A percentile compares a stretch with the other conserved stretches of the same genome.
phyloP scores from a whole-genome alignment of 371 early-diverging fungal genomes.

The Mortierella polycephala region DNA sequence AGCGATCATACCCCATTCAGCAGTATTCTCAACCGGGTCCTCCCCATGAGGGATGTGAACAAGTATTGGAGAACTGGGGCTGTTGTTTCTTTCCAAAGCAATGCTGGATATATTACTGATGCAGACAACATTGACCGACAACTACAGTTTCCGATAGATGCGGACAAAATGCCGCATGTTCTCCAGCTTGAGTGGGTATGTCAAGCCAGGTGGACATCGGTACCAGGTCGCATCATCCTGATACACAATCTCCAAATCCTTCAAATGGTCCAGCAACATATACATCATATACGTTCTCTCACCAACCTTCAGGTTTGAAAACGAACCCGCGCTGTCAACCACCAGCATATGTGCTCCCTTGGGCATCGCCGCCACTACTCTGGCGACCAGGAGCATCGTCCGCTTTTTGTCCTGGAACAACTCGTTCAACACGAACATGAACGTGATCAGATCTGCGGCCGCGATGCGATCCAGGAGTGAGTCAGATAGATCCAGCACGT shows the following conservation, averaged over 20 bases:
- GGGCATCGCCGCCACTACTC: conserved; percentile 72
- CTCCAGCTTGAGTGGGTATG: conserved; percentile 82
- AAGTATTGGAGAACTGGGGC: too few species aligned
- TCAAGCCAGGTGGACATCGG: conserved; percentile 74
- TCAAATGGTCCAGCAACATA: conserved; percentile 85
- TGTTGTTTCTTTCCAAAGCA: background rate
- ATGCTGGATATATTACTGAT: background rate
- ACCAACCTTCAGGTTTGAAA: conserved; percentile 86
- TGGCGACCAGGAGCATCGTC: conserved; percentile 80
- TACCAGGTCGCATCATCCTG: conserved; percentile 87
- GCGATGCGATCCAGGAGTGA: conserved; percentile 54
- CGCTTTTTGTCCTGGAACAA: conserved; percentile 81
- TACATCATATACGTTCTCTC: conserved; percentile 87
- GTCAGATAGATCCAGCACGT: conserved; percentile 58
- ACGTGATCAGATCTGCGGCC: conserved; percentile 79
- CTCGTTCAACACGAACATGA: conserved; percentile 93
- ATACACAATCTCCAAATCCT: conserved; percentile 73
- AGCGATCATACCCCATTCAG: background rate
- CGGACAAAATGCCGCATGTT: conserved; percentile 94
- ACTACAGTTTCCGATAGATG: conserved; percentile 64
- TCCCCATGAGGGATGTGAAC: too few species aligned
- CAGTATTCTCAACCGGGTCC: too few species aligned
- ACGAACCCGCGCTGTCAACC: conserved; percentile 95
- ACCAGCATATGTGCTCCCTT: conserved; percentile 81
- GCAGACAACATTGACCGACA: too few species aligned